phyloP scores from a whole-genome alignment of 208 protist species.

The Tetramitus jugosus region DNA sequence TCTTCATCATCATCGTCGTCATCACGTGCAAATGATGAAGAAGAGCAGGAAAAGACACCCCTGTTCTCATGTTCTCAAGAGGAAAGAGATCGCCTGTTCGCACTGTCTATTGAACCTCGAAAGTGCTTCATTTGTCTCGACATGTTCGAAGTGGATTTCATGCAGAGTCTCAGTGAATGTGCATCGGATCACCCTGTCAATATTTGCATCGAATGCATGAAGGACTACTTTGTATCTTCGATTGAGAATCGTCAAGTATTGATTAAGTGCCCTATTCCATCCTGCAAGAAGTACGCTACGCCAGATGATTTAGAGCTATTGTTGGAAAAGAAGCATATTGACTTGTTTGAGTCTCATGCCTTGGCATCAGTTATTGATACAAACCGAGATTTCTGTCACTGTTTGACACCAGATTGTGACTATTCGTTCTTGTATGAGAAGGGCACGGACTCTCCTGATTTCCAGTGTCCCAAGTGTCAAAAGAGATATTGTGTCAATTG shows the following conservation, averaged over 20 bases:
- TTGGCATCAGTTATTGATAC: not conserved
- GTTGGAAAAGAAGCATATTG: not conserved
- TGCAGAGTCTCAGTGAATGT: not conserved
- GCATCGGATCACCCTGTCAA: not conserved
- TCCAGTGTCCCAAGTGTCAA: not conserved
- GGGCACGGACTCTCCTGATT: not conserved
- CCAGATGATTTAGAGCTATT: not conserved
- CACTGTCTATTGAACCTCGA: not conserved
- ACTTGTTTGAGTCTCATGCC: not conserved
- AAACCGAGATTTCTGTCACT: not conserved
- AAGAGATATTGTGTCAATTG: not conserved
- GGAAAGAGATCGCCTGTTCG: not conserved
- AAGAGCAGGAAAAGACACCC: too few relatives aligned
- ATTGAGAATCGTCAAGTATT: not conserved
- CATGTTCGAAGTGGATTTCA: not conserved
- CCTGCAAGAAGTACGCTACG: not conserved
- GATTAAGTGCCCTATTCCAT: not conserved
- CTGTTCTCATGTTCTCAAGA: not conserved
- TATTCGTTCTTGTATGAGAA: not conserved
- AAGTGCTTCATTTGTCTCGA: not conserved
- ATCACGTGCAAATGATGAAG: too few relatives aligned
- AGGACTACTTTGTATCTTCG: not conserved
- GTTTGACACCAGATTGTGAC: not conserved
- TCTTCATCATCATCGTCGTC: too few relatives aligned
- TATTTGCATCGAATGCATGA: not conserved